These are phyloP conservation scores for Balakata baccata DNA, from an alignment of 345 rosid species.

Conservation along the genomic window DNA sequence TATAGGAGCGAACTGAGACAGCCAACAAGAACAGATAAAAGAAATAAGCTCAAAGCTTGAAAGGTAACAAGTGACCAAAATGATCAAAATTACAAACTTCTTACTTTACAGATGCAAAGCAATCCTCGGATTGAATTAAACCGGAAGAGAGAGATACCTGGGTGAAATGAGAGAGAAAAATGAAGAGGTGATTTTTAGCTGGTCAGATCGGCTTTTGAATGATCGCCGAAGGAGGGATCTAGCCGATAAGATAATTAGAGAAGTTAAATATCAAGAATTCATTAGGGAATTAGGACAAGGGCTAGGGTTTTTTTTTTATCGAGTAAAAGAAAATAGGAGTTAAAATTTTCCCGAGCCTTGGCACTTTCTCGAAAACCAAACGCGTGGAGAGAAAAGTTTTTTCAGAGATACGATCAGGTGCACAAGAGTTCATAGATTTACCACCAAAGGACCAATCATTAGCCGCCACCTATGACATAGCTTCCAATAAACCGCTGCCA, in stretches of 20 bases:
- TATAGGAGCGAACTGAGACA: neutral
- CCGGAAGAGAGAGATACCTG: conserved; percentile 6
- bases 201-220: conserved; percentile 12
- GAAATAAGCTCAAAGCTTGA: neutral
- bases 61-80: neutral
- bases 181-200: neutral
- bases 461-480: conserved; percentile 14
- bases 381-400: conserved; percentile 34
- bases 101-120: neutral
- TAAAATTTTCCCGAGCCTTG: conserved; percentile 35
- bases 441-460: conserved; percentile 13
- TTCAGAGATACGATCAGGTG: neutral
- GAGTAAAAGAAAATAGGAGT: conserved; percentile 9
- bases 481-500: neutral
- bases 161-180: conserved; percentile 12
- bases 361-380: conserved; percentile 51
- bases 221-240: conserved; percentile 20
- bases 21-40: neutral
- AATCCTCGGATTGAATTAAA: neutral
- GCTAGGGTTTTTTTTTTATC: conserved; percentile 32
- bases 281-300: conserved; percentile 7
- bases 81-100: neutral
- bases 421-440: neutral
- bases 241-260: conserved; percentile 10
- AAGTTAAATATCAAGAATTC: conserved; percentile 4